Evolutionary conservation across 495 filamentous ascomycete species (phyloP).

Genomic region (Penicillium antarcticum): DNA sequence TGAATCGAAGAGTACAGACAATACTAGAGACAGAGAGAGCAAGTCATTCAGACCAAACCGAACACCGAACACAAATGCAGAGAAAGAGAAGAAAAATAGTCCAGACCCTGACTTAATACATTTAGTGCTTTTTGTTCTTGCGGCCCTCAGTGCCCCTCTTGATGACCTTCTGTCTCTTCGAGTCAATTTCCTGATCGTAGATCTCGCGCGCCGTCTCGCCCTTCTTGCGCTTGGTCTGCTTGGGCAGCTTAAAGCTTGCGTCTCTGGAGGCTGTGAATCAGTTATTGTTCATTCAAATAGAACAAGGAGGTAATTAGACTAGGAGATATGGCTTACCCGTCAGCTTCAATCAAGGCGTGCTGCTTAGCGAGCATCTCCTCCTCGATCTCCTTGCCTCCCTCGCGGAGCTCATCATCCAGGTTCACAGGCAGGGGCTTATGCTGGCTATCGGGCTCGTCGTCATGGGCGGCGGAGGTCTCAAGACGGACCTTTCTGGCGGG

Average conservation of each 20-base stretch:
- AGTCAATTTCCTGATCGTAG: constrained; percentile 45
- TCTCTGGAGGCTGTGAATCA: constrained; percentile 58
- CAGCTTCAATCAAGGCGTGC: constrained; percentile 81
- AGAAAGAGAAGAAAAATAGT: constrained; percentile 12
- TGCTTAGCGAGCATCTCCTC: constrained; percentile 70
- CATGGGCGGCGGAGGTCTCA: constrained; percentile 57
- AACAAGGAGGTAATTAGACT: constrained; percentile 1
- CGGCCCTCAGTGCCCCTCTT: constrained; percentile 53
- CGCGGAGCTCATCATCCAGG: constrained; percentile 83
- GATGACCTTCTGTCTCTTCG: constrained; percentile 48
- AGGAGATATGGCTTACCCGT: constrained; percentile 59
- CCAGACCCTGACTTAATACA: constrained; percentile 5
- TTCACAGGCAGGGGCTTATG: constrained; percentile 66
- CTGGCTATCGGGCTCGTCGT: constrained; percentile 54
- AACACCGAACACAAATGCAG: constrained; percentile 26
- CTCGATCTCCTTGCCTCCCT: constrained; percentile 75
- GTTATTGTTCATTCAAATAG: constrained; percentile 39
- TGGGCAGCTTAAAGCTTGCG: constrained; percentile 63
- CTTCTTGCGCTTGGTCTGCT: constrained; percentile 80
- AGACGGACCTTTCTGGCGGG: constrained; percentile 49
- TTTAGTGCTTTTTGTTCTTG: constrained; percentile 30
- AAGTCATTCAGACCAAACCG: constrained; percentile 8
- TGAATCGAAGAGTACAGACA: constrained; percentile 15
- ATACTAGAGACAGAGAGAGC: constrained; percentile 5
- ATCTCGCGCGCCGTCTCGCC: constrained; percentile 57